Percentiles rank a stretch among this genome's conserved stretches.
Evolutionary conservation across 495 filamentous ascomycete species (phyloP).

Genomic region (Aspergillus carlsbadensis): DNA sequence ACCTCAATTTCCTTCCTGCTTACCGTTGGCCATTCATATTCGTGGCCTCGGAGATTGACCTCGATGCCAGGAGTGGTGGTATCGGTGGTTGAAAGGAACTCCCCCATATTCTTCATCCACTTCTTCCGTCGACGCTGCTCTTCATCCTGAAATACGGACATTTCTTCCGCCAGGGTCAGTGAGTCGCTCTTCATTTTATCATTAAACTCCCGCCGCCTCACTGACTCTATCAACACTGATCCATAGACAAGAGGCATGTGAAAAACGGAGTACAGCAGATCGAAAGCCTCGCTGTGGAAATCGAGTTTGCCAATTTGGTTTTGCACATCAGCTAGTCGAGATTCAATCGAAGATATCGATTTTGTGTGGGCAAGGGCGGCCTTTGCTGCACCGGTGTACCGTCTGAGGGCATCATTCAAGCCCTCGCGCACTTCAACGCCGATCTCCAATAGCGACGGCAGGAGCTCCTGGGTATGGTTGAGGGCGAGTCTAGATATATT

Average conservation of each 20-base stretch:
- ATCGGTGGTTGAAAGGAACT: constrained; percentile 54
- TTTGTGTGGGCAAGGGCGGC: constrained; percentile 71
- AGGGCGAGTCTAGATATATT: constrained; percentile 85
- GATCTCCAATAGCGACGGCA: constrained; percentile 76
- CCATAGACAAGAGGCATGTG: constrained; percentile 87
- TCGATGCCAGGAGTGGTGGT: constrained; percentile 75
- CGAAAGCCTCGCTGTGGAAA: constrained; percentile 68
- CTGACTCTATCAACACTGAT: constrained; percentile 78
- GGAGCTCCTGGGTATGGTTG: constrained; percentile 77
- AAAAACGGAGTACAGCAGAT: constrained; percentile 70
- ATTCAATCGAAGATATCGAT: constrained; percentile 73
- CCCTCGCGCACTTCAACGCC: constrained; percentile 73
- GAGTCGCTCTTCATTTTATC: constrained; percentile 86
- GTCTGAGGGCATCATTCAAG: constrained; percentile 63
- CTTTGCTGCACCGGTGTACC: constrained; percentile 57
- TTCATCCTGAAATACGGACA: constrained; percentile 86
- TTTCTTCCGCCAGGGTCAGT: constrained; percentile 81
- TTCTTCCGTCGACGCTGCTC: constrained; percentile 84
- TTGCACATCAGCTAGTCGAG: constrained; percentile 66
- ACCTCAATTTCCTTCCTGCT: constrained; percentile 54
- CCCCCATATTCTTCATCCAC: constrained; percentile 80
- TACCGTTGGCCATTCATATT: constrained; percentile 71
- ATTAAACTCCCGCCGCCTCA: constrained; percentile 84
- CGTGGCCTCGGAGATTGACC: constrained; percentile 79
- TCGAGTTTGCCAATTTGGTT: constrained; percentile 68